Evolutionary conservation across 225 moss, liverwort and hornwort species (phyloP).

Genomic region (Anthoceros angustus): DNA sequence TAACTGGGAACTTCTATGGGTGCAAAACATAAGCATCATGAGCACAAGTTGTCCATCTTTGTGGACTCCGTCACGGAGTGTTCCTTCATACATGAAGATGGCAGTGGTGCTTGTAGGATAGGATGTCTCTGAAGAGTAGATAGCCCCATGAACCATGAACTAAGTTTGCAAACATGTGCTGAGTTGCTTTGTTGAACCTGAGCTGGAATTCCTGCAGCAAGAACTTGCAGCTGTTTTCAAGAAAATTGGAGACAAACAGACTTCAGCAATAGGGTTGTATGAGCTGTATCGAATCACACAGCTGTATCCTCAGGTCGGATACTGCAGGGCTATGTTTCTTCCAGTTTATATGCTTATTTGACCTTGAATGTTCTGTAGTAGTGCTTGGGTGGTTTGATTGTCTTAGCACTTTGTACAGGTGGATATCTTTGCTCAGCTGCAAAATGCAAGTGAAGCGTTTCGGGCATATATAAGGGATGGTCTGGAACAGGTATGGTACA

Average conservation of each 20-base stretch:
- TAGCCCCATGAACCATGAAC: not conserved
- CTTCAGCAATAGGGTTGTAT: constrained; percentile 79
- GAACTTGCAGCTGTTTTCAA: constrained; percentile 96
- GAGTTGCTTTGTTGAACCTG: not conserved
- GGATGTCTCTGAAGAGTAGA: too few relatives aligned
- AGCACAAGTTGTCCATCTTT: too few relatives aligned
- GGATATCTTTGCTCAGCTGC: constrained; percentile 93
- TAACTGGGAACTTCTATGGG: too few relatives aligned
- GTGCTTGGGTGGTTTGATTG: not conserved
- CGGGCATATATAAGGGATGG: constrained; percentile 92
- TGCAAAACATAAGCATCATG: too few relatives aligned
- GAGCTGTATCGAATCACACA: constrained; percentile 96
- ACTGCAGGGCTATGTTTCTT: not conserved
- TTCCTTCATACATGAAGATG: too few relatives aligned
- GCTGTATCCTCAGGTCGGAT: constrained; percentile 61
- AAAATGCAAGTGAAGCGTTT: constrained; percentile 96
- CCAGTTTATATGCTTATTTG: not conserved
- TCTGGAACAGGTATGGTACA: constrained; percentile 45
- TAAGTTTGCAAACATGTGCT: not conserved
- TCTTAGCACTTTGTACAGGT: constrained; percentile 25
- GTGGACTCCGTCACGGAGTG: too few relatives aligned
- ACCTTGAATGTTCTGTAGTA: not conserved
- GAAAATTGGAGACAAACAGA: constrained; percentile 97
- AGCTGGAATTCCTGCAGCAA: constrained; percentile 26
- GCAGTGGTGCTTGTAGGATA: too few relatives aligned